A percentile compares a stretch with the other conserved stretches of the same genome.
These are phyloP conservation scores for Polytolypa hystricis DNA, from an alignment of 2,329 filamentous ascomycete species.

Conservation along the genomic window DNA sequence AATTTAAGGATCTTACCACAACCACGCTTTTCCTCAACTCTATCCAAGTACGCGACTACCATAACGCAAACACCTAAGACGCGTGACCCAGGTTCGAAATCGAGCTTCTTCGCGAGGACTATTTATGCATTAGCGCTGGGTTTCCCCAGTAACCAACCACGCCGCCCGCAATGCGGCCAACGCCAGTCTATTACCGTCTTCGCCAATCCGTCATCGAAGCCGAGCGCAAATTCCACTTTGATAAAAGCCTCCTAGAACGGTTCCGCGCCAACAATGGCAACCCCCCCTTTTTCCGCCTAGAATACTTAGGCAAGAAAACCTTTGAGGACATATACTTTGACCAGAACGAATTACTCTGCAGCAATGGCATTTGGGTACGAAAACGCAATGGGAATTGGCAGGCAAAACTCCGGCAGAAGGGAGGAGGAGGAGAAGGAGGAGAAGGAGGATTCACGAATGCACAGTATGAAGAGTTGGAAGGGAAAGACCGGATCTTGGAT, in stretches of 20 bases:
- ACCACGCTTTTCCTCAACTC: too few relatives aligned
- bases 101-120: too few relatives aligned
- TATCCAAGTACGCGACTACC: too few relatives aligned
- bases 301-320: conserved; percentile 9
- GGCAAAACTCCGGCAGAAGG: conserved; percentile 15
- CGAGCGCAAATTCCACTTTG: conserved; percentile 18
- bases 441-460: conserved; percentile 13
- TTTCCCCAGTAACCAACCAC: background rate
- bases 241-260: conserved; percentile 5
- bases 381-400: conserved; percentile 17
- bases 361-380: conserved; percentile 18
- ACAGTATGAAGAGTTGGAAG: conserved; percentile 18
- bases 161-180: conserved; percentile 9
- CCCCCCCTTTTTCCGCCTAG: conserved; percentile 13
- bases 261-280: conserved; percentile 12
- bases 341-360: conserved; percentile 12
- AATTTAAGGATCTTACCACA: too few relatives aligned
- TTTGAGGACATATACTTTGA: conserved; percentile 22
- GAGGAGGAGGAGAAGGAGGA: conserved; percentile 1
- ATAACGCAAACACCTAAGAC: too few relatives aligned
- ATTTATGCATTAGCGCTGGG: too few relatives aligned
- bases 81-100: too few relatives aligned
- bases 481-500: conserved; percentile 11
- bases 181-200: conserved; percentile 1
- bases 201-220: conserved; percentile 15